Evolutionary conservation across 2,329 filamentous ascomycete species (phyloP).

Genomic region (Fusarium oxysporum): DNA sequence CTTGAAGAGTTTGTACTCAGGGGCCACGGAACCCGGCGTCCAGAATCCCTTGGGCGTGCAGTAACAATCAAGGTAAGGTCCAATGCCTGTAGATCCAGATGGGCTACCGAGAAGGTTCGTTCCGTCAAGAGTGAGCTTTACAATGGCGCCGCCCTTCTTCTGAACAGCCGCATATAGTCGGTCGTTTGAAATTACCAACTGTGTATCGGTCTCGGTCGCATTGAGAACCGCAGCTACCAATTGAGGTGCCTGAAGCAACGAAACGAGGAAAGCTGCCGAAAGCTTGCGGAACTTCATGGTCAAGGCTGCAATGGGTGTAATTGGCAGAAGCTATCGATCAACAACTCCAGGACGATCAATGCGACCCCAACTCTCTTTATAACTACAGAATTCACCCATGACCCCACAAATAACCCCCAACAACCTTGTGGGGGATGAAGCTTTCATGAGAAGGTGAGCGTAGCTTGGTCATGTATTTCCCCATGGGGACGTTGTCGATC

Average conservation of each 20-base stretch:
- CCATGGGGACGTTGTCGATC: constrained; percentile 44
- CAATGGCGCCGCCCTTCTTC: constrained; percentile 53
- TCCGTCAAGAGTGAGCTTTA: constrained; percentile 51
- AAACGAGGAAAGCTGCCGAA: constrained; percentile 32
- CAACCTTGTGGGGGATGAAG: constrained; percentile 40
- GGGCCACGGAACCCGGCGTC: constrained; percentile 65
- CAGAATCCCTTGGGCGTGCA: constrained; percentile 70
- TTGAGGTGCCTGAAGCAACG: constrained; percentile 40
- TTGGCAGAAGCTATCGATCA: constrained; percentile 5
- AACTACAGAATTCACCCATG: background rate
- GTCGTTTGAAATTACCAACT: constrained; percentile 53
- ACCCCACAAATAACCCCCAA: constrained; percentile 42
- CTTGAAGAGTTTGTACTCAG: constrained; percentile 57
- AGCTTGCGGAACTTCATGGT: constrained; percentile 43
- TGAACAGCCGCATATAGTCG: constrained; percentile 52
- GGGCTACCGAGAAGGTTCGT: constrained; percentile 62
- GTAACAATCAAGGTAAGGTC: constrained; percentile 73
- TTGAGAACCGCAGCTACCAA: constrained; percentile 45
- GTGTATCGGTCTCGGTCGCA: constrained; percentile 50
- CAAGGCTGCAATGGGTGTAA: background rate
- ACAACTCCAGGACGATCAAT: constrained; percentile 4
- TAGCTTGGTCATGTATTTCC: constrained; percentile 33
- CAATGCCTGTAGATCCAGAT: constrained; percentile 56
- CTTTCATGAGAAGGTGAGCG: constrained; percentile 19
- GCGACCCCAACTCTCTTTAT: constrained; percentile 27